Base-by-base conservation (phyloP, 2,329 filamentous ascomycete genomes). In the Exophiala phaeomuriformis region DNA sequence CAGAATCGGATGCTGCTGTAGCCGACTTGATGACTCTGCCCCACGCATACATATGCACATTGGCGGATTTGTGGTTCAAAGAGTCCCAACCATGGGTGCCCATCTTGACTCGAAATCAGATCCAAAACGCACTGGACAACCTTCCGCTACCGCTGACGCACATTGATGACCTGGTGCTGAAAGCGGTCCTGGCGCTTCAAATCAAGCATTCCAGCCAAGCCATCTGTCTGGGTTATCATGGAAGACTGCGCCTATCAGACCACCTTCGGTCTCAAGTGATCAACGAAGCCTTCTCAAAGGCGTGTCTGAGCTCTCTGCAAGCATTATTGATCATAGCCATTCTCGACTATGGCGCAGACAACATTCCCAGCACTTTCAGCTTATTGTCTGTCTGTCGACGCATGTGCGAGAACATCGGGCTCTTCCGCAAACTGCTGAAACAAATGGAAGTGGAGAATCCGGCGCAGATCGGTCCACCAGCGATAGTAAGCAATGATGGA, bases 71-170 rank as follows among this genome's bases (percentile, higher is more conserved):
- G 2, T 71, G 66, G 67, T 71, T 71, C 55, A 64, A 66, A 37
- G 63, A 65, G 41, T 69, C 68, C 49, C 68, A 71, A 55, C 57
- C 63, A 4, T 71, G 69, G 68, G 65, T 67, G 46, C 68, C 68
- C 1, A 67, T 71, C 36, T 59, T 71, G 28, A 56, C 52, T 36
- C 55, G 55, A 3, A 47, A 59, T 32, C 56, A 57, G 19, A 51
- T 63, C 10, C 57, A 58, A 47, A 43, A 5, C 3, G 57, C 56
- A 10, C 51, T 62, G 5, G 50, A 52, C 8, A 47, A 32, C 4
- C 51, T 61, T 9, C 60, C 57, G 5, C 36, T 49, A 7, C 58
- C 60, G 7, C 44, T 61, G 33, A 56, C 55, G 12, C 48, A 59
- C 32, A 61, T 61, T 10, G 52, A 57, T 10, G 61, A 63, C 47